Conservation (phyloP, 305 asterid genomes). For the Ajuga reptans region DNA sequence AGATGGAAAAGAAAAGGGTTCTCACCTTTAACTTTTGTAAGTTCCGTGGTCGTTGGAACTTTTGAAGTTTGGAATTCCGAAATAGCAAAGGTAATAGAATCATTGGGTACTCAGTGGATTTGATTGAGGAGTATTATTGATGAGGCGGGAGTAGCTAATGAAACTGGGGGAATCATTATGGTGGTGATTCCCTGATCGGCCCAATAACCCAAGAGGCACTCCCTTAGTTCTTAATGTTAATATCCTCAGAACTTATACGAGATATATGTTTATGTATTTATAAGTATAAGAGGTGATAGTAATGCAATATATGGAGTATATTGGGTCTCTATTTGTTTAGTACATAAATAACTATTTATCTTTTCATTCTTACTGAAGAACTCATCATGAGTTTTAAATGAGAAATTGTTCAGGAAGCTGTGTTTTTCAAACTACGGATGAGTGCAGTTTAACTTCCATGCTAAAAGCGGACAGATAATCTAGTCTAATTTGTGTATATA, state of each 20-base stretch:
- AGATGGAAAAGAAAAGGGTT: neutral
- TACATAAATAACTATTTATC: neutral
- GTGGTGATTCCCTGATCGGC: too few species aligned
- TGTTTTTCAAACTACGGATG: neutral
- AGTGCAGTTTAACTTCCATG: neutral
- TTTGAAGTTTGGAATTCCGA: neutral
- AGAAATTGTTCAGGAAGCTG: neutral
- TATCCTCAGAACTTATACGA: neutral
- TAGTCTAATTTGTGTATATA: neutral
- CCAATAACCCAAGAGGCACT: too few species aligned
- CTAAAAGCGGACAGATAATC: neutral
- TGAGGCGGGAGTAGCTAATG: too few species aligned
- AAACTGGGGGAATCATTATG: too few species aligned
- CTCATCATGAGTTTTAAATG: conserved; percentile 4
- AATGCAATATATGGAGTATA: neutral
- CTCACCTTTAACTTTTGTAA: neutral
- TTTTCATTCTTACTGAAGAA: neutral
- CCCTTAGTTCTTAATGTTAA: neutral
- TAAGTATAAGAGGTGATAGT: neutral
- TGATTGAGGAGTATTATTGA: too few species aligned
- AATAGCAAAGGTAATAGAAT: too few species aligned
- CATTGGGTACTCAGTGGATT: too few species aligned
- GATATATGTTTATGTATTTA: neutral
- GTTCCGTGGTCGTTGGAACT: conserved; percentile 4
- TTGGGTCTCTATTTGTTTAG: neutral